Conservation (phyloP, 345 rosid species). For the Populus pruinosa region DNA sequence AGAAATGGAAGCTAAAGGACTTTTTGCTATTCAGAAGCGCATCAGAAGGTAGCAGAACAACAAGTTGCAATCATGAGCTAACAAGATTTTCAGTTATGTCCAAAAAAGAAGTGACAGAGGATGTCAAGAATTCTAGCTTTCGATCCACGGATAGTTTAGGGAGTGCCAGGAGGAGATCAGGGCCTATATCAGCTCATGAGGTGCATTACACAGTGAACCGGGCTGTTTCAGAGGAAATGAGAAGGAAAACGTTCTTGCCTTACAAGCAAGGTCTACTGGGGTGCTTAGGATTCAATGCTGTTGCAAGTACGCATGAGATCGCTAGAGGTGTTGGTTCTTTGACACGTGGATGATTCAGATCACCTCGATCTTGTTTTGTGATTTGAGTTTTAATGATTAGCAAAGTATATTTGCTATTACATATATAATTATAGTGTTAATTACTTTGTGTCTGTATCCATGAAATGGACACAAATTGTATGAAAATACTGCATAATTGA, state of each 20-base stretch:
- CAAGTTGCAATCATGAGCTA: conserved; percentile 39
- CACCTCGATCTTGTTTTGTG: neutral
- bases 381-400: neutral
- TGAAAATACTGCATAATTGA: neutral
- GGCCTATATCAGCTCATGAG: conserved; percentile 68
- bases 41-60: conserved; percentile 78
- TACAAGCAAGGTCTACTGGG: conserved; percentile 89
- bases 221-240: conserved; percentile 85
- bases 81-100: conserved; percentile 48
- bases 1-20: conserved; percentile 85
- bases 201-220: conserved; percentile 80
- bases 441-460: conserved; percentile 13
- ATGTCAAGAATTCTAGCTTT: conserved; percentile 50
- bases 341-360: conserved; percentile 52
- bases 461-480: conserved; percentile 20
- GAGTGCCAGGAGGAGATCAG: conserved; percentile 40
- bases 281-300: conserved; percentile 79
- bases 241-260: conserved; percentile 79
- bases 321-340: conserved; percentile 67
- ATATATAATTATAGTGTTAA: neutral
- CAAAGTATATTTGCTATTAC: conserved; percentile 11
- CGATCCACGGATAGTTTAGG: conserved; percentile 62
- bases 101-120: conserved; percentile 45
- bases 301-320: conserved; percentile 48
- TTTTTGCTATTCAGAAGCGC: conserved; percentile 80